Conservation (phyloP, 805 yeast species). For the Monosporozyma unispora region DNA sequence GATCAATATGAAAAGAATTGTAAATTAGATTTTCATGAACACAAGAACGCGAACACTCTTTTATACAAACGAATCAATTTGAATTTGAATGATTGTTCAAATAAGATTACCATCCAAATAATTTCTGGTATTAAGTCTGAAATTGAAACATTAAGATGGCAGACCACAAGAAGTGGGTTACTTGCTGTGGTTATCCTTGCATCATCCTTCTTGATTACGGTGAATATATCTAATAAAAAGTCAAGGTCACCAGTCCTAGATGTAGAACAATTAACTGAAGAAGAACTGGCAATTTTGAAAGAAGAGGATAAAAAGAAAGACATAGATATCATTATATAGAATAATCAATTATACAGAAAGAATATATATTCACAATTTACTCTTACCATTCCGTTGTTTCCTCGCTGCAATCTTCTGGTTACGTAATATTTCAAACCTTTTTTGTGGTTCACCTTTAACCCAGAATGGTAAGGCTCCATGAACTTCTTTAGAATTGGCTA, state of each 20-base stretch:
- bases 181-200: slow-evolving; percentile 63
- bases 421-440: slow-evolving; percentile 45
- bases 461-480: slow-evolving; percentile 61
- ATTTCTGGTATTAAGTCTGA: slow-evolving; percentile 76
- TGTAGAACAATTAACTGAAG: neutral
- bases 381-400: slow-evolving; percentile 17
- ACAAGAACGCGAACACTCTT: slow-evolving; percentile 73
- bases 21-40: slow-evolving; percentile 77
- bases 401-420: slow-evolving; percentile 34
- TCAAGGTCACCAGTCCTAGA: neutral
- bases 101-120: slow-evolving; percentile 74
- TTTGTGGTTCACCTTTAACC: slow-evolving; percentile 66
- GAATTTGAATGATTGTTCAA: slow-evolving; percentile 71
- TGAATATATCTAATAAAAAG: slow-evolving; percentile 31
- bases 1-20: slow-evolving; percentile 61
- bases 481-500: slow-evolving; percentile 57
- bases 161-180: slow-evolving; percentile 80
- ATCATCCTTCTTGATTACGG: slow-evolving; percentile 50
- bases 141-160: slow-evolving; percentile 87
- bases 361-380: slow-evolving; percentile 1
- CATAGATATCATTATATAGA: slow-evolving; percentile 1
- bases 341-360: neutral
- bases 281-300: neutral
- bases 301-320: neutral
- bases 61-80: slow-evolving; percentile 60